Evolutionary conservation across 306 rosid species (phyloP).

Genomic region (Malus domestica): ASM211411v1 NC_041798.1:30450501-30451000

Average conservation of each 20-base stretch:
- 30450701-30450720: background rate
- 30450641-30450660: background rate
- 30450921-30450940: slow-evolving; percentile 7
- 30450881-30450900: background rate
- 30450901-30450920: background rate
- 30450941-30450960: slow-evolving; percentile 10
- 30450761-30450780: background rate
- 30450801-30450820: background rate
- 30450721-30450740: slow-evolving; percentile 6
- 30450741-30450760: background rate
- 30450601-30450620: background rate
- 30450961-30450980: slow-evolving; percentile 4
- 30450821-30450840: background rate
- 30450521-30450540: too few species aligned
- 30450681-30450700: background rate
- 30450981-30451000: background rate
- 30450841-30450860: background rate
- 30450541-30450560: background rate
- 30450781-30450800: background rate
- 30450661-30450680: background rate
- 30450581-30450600: background rate
- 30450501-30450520: too few species aligned
- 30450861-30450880: background rate
- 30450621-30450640: background rate
- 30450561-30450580: background rate